Percentiles rank a stretch among this genome's conserved stretches.
Evolutionary conservation across 2,329 filamentous ascomycete genomes (phyloP).

Genomic region (Beauveria caledonica): DNA sequence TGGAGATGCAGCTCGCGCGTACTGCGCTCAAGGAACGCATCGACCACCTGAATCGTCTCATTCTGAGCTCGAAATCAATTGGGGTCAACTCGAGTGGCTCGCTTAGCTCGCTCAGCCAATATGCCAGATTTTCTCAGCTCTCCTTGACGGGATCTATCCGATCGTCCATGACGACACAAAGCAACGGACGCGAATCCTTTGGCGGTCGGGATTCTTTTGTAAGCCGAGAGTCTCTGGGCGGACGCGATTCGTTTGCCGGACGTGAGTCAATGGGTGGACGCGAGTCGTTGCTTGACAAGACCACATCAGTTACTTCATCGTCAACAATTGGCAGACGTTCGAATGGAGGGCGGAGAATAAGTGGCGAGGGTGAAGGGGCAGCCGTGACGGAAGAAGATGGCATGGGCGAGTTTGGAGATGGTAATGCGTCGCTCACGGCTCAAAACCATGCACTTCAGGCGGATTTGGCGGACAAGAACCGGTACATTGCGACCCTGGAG

Average conservation of each 20-base stretch:
- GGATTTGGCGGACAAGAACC: conserved; percentile 94
- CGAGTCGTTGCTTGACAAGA: conserved; percentile 45
- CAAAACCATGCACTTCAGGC: conserved; percentile 88
- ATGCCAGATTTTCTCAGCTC: conserved; percentile 54
- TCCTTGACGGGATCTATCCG: conserved; percentile 50
- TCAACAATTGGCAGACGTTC: conserved; percentile 51
- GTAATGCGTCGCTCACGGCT: conserved; percentile 69
- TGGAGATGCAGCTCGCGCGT: conserved; percentile 95
- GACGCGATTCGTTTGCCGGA: neutral
- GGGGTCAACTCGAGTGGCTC: conserved; percentile 79
- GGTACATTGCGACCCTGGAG: conserved; percentile 90
- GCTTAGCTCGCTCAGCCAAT: conserved; percentile 56
- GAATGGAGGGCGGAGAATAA: conserved; percentile 33
- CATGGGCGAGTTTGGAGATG: conserved; percentile 76
- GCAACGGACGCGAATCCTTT: conserved; percentile 18
- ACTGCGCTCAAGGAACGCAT: conserved; percentile 96
- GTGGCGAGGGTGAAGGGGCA: conserved; percentile 29
- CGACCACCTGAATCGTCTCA: conserved; percentile 89
- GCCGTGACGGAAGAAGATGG: conserved; percentile 57
- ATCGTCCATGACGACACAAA: conserved; percentile 63
- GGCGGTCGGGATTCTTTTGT: conserved; percentile 4
- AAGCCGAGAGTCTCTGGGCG: neutral
- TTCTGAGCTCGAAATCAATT: conserved; percentile 89
- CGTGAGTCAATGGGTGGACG: neutral
- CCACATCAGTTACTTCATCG: conserved; percentile 58